These are phyloP conservation scores for Anisodus tanguticus DNA, from an alignment of 257 asterid genomes.

Conservation along the genomic window DNA sequence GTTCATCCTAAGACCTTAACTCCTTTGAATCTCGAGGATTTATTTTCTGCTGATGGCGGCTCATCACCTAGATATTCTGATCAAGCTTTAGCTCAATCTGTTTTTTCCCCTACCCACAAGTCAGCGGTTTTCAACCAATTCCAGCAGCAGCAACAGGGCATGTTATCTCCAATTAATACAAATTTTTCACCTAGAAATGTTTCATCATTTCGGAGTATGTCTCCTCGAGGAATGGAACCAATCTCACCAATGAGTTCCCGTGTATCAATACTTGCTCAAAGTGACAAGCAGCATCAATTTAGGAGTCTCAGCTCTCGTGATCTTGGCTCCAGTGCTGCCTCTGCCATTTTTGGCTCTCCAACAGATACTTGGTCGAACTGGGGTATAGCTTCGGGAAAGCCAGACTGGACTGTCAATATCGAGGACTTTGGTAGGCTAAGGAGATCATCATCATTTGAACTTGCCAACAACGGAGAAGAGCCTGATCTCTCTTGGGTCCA, in stretches of 20 bases:
- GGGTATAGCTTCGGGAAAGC: conserved; percentile 58
- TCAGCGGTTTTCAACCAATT: conserved; percentile 64
- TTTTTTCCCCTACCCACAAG: conserved; percentile 68
- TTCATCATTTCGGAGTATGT: conserved; percentile 69
- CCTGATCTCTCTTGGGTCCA: conserved; percentile 96
- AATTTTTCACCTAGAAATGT: conserved; percentile 61
- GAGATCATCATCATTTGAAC: conserved; percentile 72
- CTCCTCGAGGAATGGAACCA: conserved; percentile 74
- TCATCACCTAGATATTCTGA: conserved; percentile 77
- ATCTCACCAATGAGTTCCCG: conserved; percentile 79
- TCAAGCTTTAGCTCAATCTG: conserved; percentile 53
- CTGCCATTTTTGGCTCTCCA: conserved; percentile 53
- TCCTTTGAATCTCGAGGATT: conserved; percentile 79
- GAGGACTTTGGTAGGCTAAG: conserved; percentile 56
- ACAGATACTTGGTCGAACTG: conserved; percentile 64
- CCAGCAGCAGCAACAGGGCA: conserved; percentile 77
- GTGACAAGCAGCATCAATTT: conserved; percentile 63
- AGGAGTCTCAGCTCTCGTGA: conserved; percentile 83
- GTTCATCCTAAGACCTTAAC: conserved; percentile 55
- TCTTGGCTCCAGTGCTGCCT: conserved; percentile 60
- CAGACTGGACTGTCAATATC: conserved; percentile 60
- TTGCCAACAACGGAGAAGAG: conserved; percentile 62
- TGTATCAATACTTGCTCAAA: conserved; percentile 61
- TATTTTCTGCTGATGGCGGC: conserved; percentile 68
- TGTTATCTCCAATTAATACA: conserved; percentile 70